Evolutionary conservation across 1,139 yeast genomes (phyloP).

Genomic region (Zygosaccharomyces pseudobailii): DNA sequence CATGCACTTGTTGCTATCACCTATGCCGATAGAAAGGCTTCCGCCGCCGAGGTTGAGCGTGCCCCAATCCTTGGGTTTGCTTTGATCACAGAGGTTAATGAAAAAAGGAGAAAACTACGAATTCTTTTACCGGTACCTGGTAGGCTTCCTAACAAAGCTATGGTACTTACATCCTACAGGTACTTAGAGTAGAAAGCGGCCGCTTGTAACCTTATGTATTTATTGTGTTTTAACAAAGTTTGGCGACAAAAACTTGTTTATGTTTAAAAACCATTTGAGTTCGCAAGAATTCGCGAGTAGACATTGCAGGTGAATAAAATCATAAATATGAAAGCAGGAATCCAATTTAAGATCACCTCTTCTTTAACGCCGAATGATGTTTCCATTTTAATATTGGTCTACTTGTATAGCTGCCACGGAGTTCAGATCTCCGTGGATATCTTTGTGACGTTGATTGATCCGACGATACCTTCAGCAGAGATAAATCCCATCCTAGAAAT

Average conservation of each 20-base stretch:
- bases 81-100: slow-evolving; percentile 53
- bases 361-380: slow-evolving; percentile 30
- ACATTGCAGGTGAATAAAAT: background rate
- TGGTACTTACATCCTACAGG: slow-evolving; percentile 62
- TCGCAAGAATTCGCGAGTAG: no score
- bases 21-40: slow-evolving; percentile 53
- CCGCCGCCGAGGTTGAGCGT: slow-evolving; percentile 47
- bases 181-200: slow-evolving; percentile 65
- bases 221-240: background rate
- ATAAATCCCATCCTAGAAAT: slow-evolving; percentile 17
- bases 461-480: slow-evolving; percentile 16
- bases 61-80: slow-evolving; percentile 66
- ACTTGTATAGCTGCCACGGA: slow-evolving; percentile 16
- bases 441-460: slow-evolving; percentile 19
- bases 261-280: no score
- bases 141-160: slow-evolving; percentile 64
- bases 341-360: slow-evolving; percentile 8
- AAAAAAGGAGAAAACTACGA: slow-evolving; percentile 63
- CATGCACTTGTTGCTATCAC: slow-evolving; percentile 72
- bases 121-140: slow-evolving; percentile 87
- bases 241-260: no score
- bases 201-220: no score
- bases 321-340: slow-evolving; percentile 1
- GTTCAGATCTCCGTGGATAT: slow-evolving; percentile 12
- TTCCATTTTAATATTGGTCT: slow-evolving; percentile 21